Evolutionary conservation across 805 yeast species (phyloP).

Genomic region (Wickerhamomyces mucosus): DNA sequence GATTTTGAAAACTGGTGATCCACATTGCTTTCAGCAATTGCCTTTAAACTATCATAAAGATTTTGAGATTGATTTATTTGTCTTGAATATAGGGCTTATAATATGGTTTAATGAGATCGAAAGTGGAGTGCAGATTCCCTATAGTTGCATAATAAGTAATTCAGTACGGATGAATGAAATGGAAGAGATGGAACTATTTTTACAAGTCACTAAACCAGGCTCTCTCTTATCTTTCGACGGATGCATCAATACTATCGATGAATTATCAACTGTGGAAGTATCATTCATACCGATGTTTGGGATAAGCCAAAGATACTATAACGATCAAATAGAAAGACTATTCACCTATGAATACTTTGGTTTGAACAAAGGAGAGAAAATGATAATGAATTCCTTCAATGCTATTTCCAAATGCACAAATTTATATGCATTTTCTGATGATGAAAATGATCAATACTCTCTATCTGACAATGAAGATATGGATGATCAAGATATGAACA

Average conservation of each 20-base stretch:
- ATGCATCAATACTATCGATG: constrained; percentile 7
- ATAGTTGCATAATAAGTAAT: constrained; percentile 17
- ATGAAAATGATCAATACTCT: constrained; percentile 1
- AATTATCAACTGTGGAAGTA: constrained; percentile 21
- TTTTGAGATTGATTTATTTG: constrained; percentile 25
- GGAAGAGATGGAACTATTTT: constrained; percentile 2
- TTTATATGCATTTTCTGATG: constrained; percentile 2
- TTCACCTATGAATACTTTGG: constrained; percentile 31
- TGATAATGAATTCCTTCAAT: constrained; percentile 27
- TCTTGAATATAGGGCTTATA: constrained; percentile 25
- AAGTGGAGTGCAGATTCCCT: constrained; percentile 28
- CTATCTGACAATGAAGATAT: constrained; percentile 2
- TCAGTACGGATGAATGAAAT: constrained; percentile 1
- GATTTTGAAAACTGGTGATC: constrained; percentile 9
- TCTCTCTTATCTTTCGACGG: constrained; percentile 2
- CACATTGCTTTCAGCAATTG: constrained; percentile 7
- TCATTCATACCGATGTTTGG: constrained; percentile 26
- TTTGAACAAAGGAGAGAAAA: constrained; percentile 28
- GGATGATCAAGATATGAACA: not conserved
- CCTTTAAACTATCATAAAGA: constrained; percentile 7
- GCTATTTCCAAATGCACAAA: constrained; percentile 26
- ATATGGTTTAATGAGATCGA: constrained; percentile 29
- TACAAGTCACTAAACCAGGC: constrained; percentile 7
- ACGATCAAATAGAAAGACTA: constrained; percentile 24
- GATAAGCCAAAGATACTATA: constrained; percentile 27